These are phyloP conservation scores for Pythium phragmiticola DNA, from an alignment of 352 stramenopile genomes.

Conservation along the genomic window DNA sequence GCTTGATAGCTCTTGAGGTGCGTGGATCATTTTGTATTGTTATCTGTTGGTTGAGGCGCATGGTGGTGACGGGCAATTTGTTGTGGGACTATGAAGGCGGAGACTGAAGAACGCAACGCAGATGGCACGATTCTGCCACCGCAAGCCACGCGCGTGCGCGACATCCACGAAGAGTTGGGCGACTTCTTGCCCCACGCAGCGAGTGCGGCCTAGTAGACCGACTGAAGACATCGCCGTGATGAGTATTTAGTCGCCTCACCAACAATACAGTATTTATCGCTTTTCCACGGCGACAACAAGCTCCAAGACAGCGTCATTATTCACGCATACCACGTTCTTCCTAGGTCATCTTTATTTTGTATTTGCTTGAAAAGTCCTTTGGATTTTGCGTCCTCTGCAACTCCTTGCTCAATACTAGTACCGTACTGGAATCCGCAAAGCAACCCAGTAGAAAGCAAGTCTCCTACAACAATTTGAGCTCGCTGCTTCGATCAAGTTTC, in stretches of 20 bases:
- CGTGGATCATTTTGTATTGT: background rate
- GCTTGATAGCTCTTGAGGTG: constrained; percentile 11
- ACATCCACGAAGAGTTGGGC: constrained; percentile 12
- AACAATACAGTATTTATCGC: constrained; percentile 8
- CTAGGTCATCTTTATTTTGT: too few species aligned
- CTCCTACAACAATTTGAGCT: too few species aligned
- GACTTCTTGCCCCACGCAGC: constrained; percentile 21
- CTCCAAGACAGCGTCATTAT: too few species aligned
- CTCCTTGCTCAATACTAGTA: too few species aligned
- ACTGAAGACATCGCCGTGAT: too few species aligned
- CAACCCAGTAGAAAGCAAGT: too few species aligned
- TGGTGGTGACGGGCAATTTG: background rate
- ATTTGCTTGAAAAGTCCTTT: too few species aligned
- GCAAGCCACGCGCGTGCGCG: background rate
- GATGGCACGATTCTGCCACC: constrained; percentile 1
- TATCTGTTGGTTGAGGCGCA: background rate
- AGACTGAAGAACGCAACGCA: constrained; percentile 5
- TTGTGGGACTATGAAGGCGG: constrained; percentile 8
- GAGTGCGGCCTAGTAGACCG: constrained; percentile 9
- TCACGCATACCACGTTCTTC: too few species aligned
- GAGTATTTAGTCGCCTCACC: background rate
- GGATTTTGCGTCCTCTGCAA: too few species aligned
- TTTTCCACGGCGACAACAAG: too few species aligned
- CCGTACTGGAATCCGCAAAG: too few species aligned
- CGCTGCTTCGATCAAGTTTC: too few species aligned